Base-by-base conservation (phyloP, 2,329 filamentous ascomycete species). In the Colletotrichum salicis region DNA sequence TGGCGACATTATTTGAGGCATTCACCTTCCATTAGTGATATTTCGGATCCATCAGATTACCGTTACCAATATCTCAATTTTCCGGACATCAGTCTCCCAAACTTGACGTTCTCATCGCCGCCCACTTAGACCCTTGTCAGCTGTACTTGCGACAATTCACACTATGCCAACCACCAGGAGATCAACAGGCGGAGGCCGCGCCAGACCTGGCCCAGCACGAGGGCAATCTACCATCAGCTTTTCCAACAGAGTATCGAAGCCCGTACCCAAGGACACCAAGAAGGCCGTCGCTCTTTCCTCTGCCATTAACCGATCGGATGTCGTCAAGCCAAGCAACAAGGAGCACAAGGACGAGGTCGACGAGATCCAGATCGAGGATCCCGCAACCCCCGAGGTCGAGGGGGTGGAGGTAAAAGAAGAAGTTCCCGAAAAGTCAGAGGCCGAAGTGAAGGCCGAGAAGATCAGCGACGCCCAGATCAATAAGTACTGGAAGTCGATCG, bases 401-500 rank as follows among this genome's bases (percentile, higher is more conserved):
- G 72, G 74, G 5, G 70, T 68, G 41, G 77, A 80, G 64, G 73
- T 73, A 0, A 76, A 80, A 4, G 77, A 81, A 11, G 78, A 79
- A 48, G 77, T 72, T 31, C 76, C 76, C 2, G 77, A 85, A 75
- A 89, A 87, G 78, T 85, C 84, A 7, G 86, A 85, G 71, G 83
- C 80, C 6, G 87, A 93, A 76, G 76, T 86, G 29, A 83, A 82
- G 71, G 95, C 94, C 1, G 85, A 89, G 74, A 88, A 89, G 75
- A 82, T 97, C 54, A 89, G 88, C 8, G 88, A 93, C 68, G 84
- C 87, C 59, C 90, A 94, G 76, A 91, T 98, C 74, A 88, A 88
- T 76, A 86, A 86, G 78, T 98, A 97, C 80, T 98, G 95, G 95
- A 85, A 85, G 75, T 81, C 81, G 12, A 90, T 96, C 75, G 94